Evolutionary conservation across 768 basidiomycete species (phyloP), one percentile per base, ranked within the genome.

Genomic region (Rhodotorula taiwanensis): DNA sequence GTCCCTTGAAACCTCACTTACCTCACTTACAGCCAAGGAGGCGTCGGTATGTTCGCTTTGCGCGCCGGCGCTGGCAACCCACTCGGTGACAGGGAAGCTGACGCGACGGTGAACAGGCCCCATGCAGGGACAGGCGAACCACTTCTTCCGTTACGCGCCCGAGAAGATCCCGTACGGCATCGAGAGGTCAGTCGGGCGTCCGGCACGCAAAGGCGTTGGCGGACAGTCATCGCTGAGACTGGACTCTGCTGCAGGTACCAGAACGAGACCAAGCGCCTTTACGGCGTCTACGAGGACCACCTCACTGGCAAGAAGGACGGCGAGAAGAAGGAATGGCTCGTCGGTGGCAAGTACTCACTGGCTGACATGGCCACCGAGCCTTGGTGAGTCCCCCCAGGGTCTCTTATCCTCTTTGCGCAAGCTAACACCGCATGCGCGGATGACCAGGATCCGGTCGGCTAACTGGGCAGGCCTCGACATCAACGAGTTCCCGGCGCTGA

Each of bases 151-250:
- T 27, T 70, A 70, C 64, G 69, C 71, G 2, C 71, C 69, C 11
- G 70, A 70, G 62, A 71, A 72, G 62, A 67, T 71, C 33, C 45
- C 33, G 5, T 69, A 66, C 52, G 70, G 63, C 18, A 69, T 71
- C 60, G 36, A 59, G 21, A 44, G 59, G 25, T 52, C 18, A 25
- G 52, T 42, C 36, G 16, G 10, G 16, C 9, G 34, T 25, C 36
- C 6, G 15, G 27, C 11, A 9, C 16, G 36, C 16, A 39, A 10
- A 16, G 10, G 10, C 10, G 16, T 39, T 9, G 36, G 16, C 36
- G 36, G 36, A 10, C 36, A 16, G 10, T 39, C 10, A 39, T 31
- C 27, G 6, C 21, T 31, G 10, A 16, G 30, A 4, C 27, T 27
- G n/a, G 27, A 27, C 43, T 23, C 10, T 21, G 10, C 30, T 14